phyloP scores from a whole-genome alignment of 1,284 basidiomycete species.

The Apiotrichum montevideense region DNA sequence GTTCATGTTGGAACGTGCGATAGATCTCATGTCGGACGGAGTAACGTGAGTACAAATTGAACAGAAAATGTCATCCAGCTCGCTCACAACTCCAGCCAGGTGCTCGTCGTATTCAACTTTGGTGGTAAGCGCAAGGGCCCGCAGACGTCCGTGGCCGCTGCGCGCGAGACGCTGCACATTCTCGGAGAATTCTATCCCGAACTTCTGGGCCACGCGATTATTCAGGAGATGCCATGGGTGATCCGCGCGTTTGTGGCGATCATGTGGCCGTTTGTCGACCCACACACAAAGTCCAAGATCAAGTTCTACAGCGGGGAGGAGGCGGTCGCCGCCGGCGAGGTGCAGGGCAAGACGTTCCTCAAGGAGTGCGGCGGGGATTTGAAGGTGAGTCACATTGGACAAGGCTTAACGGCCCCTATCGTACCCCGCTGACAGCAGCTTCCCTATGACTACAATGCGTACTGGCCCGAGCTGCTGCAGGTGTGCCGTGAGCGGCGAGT shows the following conservation, averaged over 20 bases:
- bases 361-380: constrained; percentile 33
- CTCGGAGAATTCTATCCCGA: constrained; percentile 34
- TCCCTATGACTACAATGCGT: constrained; percentile 29
- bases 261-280: constrained; percentile 43
- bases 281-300: constrained; percentile 30
- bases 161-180: constrained; percentile 27
- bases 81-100: constrained; percentile 15
- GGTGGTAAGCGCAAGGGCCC: constrained; percentile 39
- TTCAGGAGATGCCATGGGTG: constrained; percentile 37
- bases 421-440: constrained; percentile 1
- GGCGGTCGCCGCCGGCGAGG: constrained; percentile 20
- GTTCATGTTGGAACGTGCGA: constrained; percentile 38
- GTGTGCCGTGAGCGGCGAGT: constrained; percentile 23
- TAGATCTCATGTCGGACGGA: constrained; percentile 38
- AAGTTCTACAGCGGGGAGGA: constrained; percentile 21
- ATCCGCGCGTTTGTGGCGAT: constrained; percentile 36
- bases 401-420: too few relatives aligned
- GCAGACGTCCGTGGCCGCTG: constrained; percentile 26
- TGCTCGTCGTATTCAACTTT: constrained; percentile 37
- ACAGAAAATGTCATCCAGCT: too few relatives aligned
- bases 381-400: constrained; percentile 21
- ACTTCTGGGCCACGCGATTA: constrained; percentile 24
- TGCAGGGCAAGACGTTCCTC: constrained; percentile 20
- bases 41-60: constrained; percentile 14
- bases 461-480: constrained; percentile 30